Evolutionary conservation across 495 filamentous ascomycete species (phyloP), one percentile per base, ranked within the genome.

Genomic region (Penicillium goetzii): DNA sequence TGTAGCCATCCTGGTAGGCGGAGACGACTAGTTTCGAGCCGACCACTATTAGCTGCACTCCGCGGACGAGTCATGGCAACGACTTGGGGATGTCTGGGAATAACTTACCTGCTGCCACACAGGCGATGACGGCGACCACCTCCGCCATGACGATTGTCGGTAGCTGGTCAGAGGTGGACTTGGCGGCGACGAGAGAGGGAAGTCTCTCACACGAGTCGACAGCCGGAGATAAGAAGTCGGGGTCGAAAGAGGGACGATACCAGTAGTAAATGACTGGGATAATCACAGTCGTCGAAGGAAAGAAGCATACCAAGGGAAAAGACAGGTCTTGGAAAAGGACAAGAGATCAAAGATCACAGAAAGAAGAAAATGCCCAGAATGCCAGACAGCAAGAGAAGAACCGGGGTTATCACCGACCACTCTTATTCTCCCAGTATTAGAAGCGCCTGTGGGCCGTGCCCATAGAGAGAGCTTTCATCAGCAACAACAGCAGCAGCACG

Each of bases 1-100:
- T 64, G 19, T 70, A 60, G 21, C 76, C 80, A 56, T 80, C 78
- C 32, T 76, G 72, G 65, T 82, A 83, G 40, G 80, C 75, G 45
- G 76, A 78, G 30, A 81, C 74, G 36, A 81, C 72, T 61, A 25
- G 38, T 11, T 23, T 49, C 21, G 10, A 52, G 61, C 26, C 21
- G 19, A 34, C 6, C 34, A 19, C 14, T n/a, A n/a, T 26, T 14
- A 56, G 54, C 34, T 33, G 32, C 38, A 11, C 25, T 10, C 26
- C 25, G n/a, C n/a, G 47, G 23, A 17, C 15, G 25, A 26, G 7
- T 28, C 23, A 26, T 11, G 49, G 23, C 8, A 23, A 9, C 12
- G 8, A 25, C 4, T 11, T 50, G 25, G 60, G 32, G 9, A 41
- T 5, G 12, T 17, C 15, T 40, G 17, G 33, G 21, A 5, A 21